Percentiles rank a stretch among this genome's conserved stretches.
Evolutionary conservation across 805 yeast species (phyloP).

Genomic region (Yarrowia sp.): DNA sequence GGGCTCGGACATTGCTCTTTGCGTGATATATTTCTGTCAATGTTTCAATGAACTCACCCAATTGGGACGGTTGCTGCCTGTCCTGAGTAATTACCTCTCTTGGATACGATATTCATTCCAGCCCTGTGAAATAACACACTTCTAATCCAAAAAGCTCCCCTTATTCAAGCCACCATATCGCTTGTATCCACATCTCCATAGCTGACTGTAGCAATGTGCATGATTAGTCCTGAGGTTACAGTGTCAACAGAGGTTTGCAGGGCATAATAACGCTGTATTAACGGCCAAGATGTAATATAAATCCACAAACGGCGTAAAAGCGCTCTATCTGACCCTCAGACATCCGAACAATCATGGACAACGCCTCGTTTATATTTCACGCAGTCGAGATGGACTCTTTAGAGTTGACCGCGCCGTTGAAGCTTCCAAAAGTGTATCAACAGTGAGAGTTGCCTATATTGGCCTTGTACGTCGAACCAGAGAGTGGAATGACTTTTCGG

Average conservation of each 20-base stretch:
- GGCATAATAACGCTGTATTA: too few relatives aligned
- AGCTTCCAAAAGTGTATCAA: constrained; percentile 1
- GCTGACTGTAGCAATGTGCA: constrained; percentile 8
- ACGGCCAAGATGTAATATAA: too few relatives aligned
- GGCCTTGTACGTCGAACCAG: neutral
- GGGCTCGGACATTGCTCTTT: constrained; percentile 1
- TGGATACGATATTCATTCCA: neutral
- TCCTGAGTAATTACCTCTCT: neutral
- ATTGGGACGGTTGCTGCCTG: constrained; percentile 15
- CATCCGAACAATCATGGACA: too few relatives aligned
- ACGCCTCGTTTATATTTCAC: constrained; percentile 8
- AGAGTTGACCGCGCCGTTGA: constrained; percentile 27
- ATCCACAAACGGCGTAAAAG: too few relatives aligned
- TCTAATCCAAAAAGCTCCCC: too few relatives aligned
- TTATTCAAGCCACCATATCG: too few relatives aligned
- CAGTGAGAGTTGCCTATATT: neutral
- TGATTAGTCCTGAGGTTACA: constrained; percentile 11
- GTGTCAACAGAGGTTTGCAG: neutral
- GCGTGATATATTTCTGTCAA: neutral
- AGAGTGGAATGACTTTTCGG: constrained; percentile 20
- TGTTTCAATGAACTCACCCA: neutral
- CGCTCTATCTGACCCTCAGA: too few relatives aligned
- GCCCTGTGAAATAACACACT: neutral
- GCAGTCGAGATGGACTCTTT: neutral
- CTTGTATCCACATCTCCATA: too few relatives aligned